These are phyloP conservation scores for Fusarium duplospermum DNA, from an alignment of 2,329 filamentous ascomycete species.

Conservation along the genomic window DNA sequence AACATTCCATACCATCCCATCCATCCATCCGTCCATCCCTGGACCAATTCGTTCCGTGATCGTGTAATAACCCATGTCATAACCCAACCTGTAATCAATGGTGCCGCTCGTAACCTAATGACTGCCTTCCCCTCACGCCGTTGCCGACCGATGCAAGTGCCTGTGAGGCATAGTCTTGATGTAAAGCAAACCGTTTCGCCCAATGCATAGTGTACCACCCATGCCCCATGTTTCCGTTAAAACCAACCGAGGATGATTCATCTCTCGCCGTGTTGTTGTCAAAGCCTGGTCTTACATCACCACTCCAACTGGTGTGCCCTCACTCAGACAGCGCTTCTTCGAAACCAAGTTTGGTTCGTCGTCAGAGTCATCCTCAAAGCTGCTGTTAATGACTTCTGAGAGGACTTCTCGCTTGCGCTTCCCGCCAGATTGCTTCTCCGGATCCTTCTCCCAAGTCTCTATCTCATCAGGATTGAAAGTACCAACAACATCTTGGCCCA, in stretches of 20 bases:
- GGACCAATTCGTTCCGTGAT: background rate
- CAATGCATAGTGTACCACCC: constrained; percentile 19
- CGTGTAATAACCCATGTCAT: constrained; percentile 7
- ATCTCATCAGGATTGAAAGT: constrained; percentile 53
- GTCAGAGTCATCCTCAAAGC: constrained; percentile 54
- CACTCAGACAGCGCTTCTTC: constrained; percentile 51
- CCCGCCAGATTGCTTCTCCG: constrained; percentile 46
- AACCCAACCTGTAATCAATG: constrained; percentile 11
- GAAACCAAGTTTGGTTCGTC: constrained; percentile 46
- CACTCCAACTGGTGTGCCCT: constrained; percentile 46
- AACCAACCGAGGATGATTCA: constrained; percentile 22
- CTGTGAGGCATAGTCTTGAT: constrained; percentile 37
- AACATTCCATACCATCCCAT: background rate
- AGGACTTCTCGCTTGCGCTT: constrained; percentile 53
- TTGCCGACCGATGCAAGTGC: constrained; percentile 32
- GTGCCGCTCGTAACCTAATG: constrained; percentile 11
- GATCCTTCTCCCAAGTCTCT: constrained; percentile 58
- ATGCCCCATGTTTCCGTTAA: constrained; percentile 24
- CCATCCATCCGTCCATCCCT: background rate
- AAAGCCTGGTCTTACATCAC: constrained; percentile 41
- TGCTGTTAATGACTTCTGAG: constrained; percentile 53
- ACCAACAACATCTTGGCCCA: constrained; percentile 64
- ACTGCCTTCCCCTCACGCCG: constrained; percentile 21
- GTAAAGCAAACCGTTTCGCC: constrained; percentile 22
- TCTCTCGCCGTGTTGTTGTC: constrained; percentile 6